phyloP scores from a whole-genome alignment of 257 asterid genomes.

The Solanum bulbocastanum region DNA sequence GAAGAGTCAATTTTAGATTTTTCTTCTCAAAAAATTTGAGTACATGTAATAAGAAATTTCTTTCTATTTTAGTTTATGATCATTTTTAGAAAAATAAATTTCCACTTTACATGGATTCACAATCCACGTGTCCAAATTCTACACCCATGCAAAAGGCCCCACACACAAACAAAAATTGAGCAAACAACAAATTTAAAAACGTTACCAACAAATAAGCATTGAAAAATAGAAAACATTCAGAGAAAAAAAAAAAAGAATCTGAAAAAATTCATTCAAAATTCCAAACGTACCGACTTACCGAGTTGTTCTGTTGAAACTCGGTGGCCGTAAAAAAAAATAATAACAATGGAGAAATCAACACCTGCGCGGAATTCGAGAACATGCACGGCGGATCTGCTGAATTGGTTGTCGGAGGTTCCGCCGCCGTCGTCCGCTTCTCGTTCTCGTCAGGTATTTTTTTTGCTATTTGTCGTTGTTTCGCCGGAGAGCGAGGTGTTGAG shows the following conservation, averaged over 20 bases:
- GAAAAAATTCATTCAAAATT: not conserved
- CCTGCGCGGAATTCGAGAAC: conserved; percentile 50
- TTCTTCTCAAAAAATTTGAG: not conserved
- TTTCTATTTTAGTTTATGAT: not conserved
- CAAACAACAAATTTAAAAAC: not conserved
- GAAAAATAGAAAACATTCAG: not conserved
- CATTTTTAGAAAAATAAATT: not conserved
- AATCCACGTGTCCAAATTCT: not conserved
- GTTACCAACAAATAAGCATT: not conserved
- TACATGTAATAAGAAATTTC: not conserved
- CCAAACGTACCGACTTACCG: not conserved
- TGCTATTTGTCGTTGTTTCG: not conserved
- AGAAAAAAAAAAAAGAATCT: not conserved
- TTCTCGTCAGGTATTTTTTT: conserved; percentile 12
- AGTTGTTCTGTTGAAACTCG: not conserved
- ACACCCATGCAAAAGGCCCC: not conserved
- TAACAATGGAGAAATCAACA: conserved; percentile 27
- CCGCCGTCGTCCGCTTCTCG: conserved; percentile 17
- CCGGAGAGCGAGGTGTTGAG: not conserved
- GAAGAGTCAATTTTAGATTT: not conserved
- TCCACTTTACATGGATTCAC: not conserved
- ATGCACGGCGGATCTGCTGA: conserved; percentile 61
- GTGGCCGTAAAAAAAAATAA: not conserved
- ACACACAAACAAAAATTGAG: not conserved
- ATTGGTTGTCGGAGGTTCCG: conserved; percentile 42